Evolutionary conservation across 345 rosid genomes (phyloP), one percentile per base, ranked within the genome.

Genomic region (Salix caprea): DNA sequence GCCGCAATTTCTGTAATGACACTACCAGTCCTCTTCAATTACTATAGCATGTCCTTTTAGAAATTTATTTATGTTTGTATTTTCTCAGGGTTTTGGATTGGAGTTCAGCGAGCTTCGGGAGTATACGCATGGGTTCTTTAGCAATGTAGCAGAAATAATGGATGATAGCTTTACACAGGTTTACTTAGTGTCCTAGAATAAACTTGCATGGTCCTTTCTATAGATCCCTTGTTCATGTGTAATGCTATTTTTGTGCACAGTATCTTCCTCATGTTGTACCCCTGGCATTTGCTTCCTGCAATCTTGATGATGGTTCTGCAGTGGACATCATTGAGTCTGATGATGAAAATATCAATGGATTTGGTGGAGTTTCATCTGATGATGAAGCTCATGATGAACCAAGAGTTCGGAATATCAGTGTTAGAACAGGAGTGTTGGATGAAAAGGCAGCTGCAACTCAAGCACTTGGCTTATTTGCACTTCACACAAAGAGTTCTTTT

Each of bases 361-460:
- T 94, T 89, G 97, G 95, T 42, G 99, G 91, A 46, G 99, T 93
- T 52, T 94, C 97, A 67, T 96, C 99, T 58, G 99, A 94, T 83
- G 99, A 96, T 88, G 99, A 96, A 88, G 98, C 97, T 85, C 97
- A 87, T 76, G 97, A 91, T 85, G 98, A 91, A 80, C 94, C 96
- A 70, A 89, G 97, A 76, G 95, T 94, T 79, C 88, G 97, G 78
- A 96, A 96, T 81, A 92, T 96, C 80, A 94, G 99, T 74, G 82
- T 96, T 80, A 88, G 99, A 85, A 96, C 99, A 36, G 99, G 99
- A 79, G 95, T 96, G 50, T 80, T 96, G 78, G 99, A 96, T 85
- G 99, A 96, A 89, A 96, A 96, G 90, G 99, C 99, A 69, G 98
- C 99, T 81, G 99, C 99, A 76, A 96, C 97, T 82, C 99, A 96